These are phyloP conservation scores for Trichoderma sp. DNA, from an alignment of 2,329 filamentous ascomycete species.

Conservation along the genomic window DNA sequence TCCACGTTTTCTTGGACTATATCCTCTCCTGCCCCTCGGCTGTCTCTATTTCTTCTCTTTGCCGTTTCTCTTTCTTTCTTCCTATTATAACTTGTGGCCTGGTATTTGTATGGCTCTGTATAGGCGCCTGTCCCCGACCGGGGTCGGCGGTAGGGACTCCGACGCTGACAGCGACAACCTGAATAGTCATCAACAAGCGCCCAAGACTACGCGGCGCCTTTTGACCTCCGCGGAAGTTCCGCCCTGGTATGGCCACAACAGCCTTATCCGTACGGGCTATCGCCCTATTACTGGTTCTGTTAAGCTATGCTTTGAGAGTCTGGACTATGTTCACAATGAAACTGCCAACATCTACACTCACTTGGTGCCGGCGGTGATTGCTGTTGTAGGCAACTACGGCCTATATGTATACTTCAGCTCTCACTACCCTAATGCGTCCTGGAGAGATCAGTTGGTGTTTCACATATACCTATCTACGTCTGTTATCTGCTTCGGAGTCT, in stretches of 20 bases:
- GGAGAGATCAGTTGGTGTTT: slow-evolving; percentile 43
- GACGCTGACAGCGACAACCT: background rate
- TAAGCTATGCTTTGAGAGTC: slow-evolving; percentile 42
- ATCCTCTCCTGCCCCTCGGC: background rate
- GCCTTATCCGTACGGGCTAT: slow-evolving; percentile 46
- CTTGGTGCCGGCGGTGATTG: slow-evolving; percentile 44
- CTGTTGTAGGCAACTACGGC: slow-evolving; percentile 35
- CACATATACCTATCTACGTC: slow-evolving; percentile 42
- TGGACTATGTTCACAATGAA: slow-evolving; percentile 43
- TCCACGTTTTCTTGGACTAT: background rate
- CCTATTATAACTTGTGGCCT: background rate
- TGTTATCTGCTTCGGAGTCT: slow-evolving; percentile 41
- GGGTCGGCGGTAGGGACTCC: background rate
- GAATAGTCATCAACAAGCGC: background rate
- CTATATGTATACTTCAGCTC: slow-evolving; percentile 31
- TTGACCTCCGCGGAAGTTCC: slow-evolving; percentile 34
- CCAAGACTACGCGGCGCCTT: background rate
- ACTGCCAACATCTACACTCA: slow-evolving; percentile 40
- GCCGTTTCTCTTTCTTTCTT: background rate
- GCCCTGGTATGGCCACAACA: slow-evolving; percentile 46
- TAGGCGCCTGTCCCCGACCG: background rate
- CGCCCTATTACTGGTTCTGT: slow-evolving; percentile 44
- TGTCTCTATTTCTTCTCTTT: background rate
- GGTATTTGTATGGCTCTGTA: background rate
- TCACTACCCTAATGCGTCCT: slow-evolving; percentile 38